Evolutionary conservation across 352 stramenopile genomes (phyloP).

Genomic region (Phytophthora europaea): DNA sequence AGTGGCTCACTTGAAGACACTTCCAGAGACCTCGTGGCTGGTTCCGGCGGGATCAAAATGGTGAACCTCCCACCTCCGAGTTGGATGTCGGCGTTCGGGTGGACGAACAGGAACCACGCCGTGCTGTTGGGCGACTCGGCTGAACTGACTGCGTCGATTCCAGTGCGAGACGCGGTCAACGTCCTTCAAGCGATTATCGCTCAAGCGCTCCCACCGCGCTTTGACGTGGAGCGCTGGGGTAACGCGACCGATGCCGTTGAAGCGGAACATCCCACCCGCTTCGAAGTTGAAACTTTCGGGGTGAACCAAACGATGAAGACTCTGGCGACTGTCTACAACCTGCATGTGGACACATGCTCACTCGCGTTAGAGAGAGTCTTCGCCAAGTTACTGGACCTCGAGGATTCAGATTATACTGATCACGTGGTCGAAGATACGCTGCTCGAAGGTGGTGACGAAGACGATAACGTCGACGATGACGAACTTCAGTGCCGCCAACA

Average conservation of each 20-base stretch:
- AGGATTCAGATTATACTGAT: background rate
- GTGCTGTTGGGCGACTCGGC: background rate
- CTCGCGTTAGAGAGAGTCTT: slow-evolving; percentile 15
- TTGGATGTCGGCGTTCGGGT: slow-evolving; percentile 36
- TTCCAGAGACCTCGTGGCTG: slow-evolving; percentile 10
- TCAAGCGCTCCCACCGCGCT: slow-evolving; percentile 26
- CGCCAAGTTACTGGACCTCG: background rate
- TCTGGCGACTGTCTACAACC: slow-evolving; percentile 21
- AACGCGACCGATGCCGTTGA: background rate
- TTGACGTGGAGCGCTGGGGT: slow-evolving; percentile 2
- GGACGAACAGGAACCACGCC: slow-evolving; percentile 1
- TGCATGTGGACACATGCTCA: slow-evolving; percentile 13
- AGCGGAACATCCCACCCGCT: background rate
- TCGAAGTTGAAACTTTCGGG: background rate
- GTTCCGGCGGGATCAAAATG: background rate
- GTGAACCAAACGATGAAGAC: slow-evolving; percentile 1
- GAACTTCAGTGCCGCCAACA: slow-evolving; percentile 10
- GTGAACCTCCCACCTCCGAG: background rate
- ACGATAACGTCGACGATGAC: background rate
- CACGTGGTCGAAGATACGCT: background rate
- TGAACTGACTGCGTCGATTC: slow-evolving; percentile 11
- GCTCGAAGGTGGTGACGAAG: slow-evolving; percentile 7
- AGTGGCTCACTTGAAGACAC: slow-evolving; percentile 21
- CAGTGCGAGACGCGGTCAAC: slow-evolving; percentile 19
- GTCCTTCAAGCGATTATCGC: slow-evolving; percentile 22